Conservation (phyloP, 352 stramenopile species). For the Globisporangium nunn region DNA sequence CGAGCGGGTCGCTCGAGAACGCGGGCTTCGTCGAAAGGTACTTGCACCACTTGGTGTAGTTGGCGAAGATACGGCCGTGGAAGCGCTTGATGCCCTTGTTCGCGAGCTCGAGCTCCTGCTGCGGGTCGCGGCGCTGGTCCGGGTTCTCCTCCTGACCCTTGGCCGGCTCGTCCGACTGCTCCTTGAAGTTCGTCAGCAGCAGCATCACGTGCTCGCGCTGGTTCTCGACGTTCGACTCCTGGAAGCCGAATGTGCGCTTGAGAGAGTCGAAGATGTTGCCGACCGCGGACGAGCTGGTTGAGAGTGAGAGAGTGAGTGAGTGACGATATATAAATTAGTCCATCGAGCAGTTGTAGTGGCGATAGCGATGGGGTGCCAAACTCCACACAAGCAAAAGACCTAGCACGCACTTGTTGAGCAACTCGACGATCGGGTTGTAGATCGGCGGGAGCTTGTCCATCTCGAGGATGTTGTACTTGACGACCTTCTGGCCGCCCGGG, state of each 20-base stretch:
- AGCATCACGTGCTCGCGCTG: constrained; percentile 76
- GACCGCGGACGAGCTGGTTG: constrained; percentile 28
- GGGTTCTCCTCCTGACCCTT: constrained; percentile 28
- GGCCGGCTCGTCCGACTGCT: constrained; percentile 51
- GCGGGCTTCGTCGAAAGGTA: constrained; percentile 75
- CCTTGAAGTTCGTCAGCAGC: constrained; percentile 79
- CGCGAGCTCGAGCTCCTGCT: constrained; percentile 63
- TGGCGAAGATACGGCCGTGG: constrained; percentile 68
- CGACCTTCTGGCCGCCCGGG: constrained; percentile 18
- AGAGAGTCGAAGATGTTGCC: constrained; percentile 84
- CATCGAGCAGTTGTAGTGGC: no score
- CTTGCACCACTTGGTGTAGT: constrained; percentile 88
- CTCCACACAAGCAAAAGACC: not conserved
- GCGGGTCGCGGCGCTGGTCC: constrained; percentile 46
- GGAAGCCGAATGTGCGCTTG: constrained; percentile 94
- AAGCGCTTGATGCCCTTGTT: constrained; percentile 76
- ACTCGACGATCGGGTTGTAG: constrained; percentile 53
- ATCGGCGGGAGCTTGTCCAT: constrained; percentile 54
- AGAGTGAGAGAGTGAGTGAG: constrained; percentile 5
- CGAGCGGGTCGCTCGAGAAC: constrained; percentile 70
- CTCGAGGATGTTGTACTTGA: constrained; percentile 72
- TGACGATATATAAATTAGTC: not conserved
- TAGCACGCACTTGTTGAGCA: constrained; percentile 43
- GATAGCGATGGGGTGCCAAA: not conserved
- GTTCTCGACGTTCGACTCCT: constrained; percentile 81